phyloP scores from a whole-genome alignment of 495 filamentous ascomycete species.

The Cetradonia linearis region DNA sequence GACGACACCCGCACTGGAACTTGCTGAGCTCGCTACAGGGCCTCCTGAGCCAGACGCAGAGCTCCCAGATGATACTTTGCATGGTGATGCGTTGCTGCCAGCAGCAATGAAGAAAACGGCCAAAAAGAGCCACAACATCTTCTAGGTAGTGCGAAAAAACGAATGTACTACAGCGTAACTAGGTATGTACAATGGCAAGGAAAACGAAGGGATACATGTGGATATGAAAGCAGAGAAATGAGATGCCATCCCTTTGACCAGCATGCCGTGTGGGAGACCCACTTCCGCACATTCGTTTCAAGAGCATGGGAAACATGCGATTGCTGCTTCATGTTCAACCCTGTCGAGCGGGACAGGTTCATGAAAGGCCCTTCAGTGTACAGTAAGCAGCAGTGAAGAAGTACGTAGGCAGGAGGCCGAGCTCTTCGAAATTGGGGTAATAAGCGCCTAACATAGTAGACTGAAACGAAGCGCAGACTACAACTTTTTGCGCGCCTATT shows the following conservation, averaged over 20 bases:
- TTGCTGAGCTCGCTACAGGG: neutral
- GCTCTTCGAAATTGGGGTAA: neutral
- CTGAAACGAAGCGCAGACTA: slow-evolving; percentile 2
- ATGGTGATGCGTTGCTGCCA: slow-evolving; percentile 18
- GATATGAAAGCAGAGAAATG: slow-evolving; percentile 5
- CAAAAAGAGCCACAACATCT: slow-evolving; percentile 13
- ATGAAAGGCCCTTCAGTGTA: neutral
- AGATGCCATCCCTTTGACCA: neutral
- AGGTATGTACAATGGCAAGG: neutral
- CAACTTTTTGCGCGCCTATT: slow-evolving; percentile 4
- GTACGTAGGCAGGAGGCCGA: neutral
- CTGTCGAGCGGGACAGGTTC: neutral
- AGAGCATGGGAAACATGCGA: neutral
- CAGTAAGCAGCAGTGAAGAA: neutral
- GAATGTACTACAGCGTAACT: neutral
- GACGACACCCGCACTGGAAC: neutral
- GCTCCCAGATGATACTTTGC: neutral
- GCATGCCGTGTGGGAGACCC: slow-evolving; percentile 1
- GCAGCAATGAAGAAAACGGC: slow-evolving; percentile 8
- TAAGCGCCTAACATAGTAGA: neutral
- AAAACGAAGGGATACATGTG: neutral
- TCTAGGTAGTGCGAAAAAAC: slow-evolving; percentile 6
- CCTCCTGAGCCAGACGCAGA: neutral
- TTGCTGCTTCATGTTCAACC: slow-evolving; percentile 2
- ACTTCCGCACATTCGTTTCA: neutral